Evolutionary conservation across 257 asterid species (phyloP), one percentile per base, ranked within the genome.

Genomic region (Ophiorrhiza pumila): DNA sequence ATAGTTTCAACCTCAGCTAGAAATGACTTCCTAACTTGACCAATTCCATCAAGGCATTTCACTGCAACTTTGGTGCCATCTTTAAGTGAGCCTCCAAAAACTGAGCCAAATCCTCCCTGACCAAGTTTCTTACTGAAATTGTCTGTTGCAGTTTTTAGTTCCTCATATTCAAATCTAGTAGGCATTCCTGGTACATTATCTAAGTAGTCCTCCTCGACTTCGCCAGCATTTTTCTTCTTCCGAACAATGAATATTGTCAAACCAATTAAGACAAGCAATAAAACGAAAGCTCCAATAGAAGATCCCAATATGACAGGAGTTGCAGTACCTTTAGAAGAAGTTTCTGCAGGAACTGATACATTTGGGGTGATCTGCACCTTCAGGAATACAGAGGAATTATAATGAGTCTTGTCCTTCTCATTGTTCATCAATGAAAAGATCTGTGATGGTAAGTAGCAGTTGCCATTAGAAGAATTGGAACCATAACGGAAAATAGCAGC

Each of bases 401-500:
- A 79, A 66, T 43, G 60, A 58, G 77, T 74, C 60, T 22, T 42
- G 2, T 64, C 74, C 77, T 49, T 59, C 35, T 75, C 83, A 50
- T 71, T 74, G 45, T 73, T 69, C 73, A 65, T 74, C 64, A 86
- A 0, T 2, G 91, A 80, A 57, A 82, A 82, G 37, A 86, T 46
- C 58, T 82, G 53, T 1, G 83, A 65, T 12, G 84, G 85, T 49
- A 82, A 32, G 73, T 78, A 84, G 77, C 88, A 85, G 3, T 65
- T 61, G 12, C 82, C 86, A 0, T 6, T 14, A 8, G 84, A 78
- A 27, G 84, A 17, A 34, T 76, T 31, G 3, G 60, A 43, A 61
- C 78, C 71, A 43, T 82, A 77, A 0, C 35, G 78, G 77, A 85
- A 81, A 0, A 86, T 31, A 59, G 78, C 84, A 78, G 86, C 87